Evolutionary conservation across 495 filamentous ascomycete genomes (phyloP).

Genomic region (Neurospora sp.): DNA sequence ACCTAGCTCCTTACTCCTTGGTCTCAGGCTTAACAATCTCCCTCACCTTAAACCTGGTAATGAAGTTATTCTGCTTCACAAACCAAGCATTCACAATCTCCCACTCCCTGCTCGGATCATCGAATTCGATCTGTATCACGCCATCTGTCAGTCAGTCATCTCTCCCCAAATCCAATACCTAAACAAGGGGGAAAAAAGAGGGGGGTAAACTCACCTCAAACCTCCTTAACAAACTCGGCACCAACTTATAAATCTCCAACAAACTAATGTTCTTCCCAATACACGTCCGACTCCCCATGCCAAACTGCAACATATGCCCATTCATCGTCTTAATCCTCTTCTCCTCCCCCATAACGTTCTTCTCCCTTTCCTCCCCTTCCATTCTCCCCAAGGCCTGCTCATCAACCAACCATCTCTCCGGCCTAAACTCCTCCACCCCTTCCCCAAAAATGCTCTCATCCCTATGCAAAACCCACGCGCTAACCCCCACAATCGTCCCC

Average conservation of each 20-base stretch:
- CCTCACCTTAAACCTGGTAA: slow-evolving; percentile 42
- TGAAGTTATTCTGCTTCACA: slow-evolving; percentile 57
- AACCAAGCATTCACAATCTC: slow-evolving; percentile 65
- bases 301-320: slow-evolving; percentile 52
- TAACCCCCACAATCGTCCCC: slow-evolving; percentile 54
- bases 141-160: slow-evolving; percentile 4
- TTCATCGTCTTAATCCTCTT: slow-evolving; percentile 45
- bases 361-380: too few species aligned
- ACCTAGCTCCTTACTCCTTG: background rate
- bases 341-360: slow-evolving; percentile 34
- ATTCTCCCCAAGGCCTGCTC: too few species aligned
- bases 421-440: slow-evolving; percentile 46
- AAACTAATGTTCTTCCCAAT: slow-evolving; percentile 65
- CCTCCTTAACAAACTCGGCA: slow-evolving; percentile 58
- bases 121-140: slow-evolving; percentile 39
- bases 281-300: slow-evolving; percentile 51
- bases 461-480: slow-evolving; percentile 54
- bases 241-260: slow-evolving; percentile 72
- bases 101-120: slow-evolving; percentile 52
- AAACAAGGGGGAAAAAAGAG: background rate
- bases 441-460: slow-evolving; percentile 48
- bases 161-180: too few species aligned
- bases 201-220: slow-evolving; percentile 45
- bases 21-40: slow-evolving; percentile 32
- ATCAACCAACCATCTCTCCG: slow-evolving; percentile 49